Conservation (phyloP, 2,329 filamentous ascomycete genomes). For the Lachnellula willkommii region DNA sequence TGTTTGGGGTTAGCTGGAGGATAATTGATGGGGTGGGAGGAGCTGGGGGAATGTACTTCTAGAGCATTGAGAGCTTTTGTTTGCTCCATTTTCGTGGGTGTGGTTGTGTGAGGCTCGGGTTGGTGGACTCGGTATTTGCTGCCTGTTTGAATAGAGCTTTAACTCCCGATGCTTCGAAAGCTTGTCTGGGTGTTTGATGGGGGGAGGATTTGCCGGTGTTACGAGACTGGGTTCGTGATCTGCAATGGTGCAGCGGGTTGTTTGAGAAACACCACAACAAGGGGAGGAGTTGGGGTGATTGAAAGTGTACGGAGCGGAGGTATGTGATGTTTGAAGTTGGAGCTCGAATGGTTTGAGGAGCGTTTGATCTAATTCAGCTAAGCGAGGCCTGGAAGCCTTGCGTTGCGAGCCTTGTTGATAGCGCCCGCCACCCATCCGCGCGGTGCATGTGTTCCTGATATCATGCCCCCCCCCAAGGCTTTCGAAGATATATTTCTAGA, state of each 20-base stretch:
- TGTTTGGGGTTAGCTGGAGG: slow-evolving; percentile 12
- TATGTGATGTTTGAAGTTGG: neutral
- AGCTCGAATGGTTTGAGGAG: neutral
- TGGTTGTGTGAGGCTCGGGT: neutral
- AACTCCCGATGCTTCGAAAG: neutral
- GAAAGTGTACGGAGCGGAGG: neutral
- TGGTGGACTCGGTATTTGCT: neutral
- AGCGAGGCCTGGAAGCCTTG: neutral
- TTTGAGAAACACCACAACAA: neutral
- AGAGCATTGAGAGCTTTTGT: slow-evolving; percentile 60
- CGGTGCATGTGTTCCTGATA: too few relatives aligned
- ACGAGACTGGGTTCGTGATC: neutral
- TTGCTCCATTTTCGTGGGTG: slow-evolving; percentile 59
- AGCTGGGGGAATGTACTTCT: slow-evolving; percentile 42
- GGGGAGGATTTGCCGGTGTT: neutral
- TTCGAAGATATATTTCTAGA: too few relatives aligned
- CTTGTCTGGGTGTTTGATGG: neutral
- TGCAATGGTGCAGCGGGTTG: neutral
- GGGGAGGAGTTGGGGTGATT: neutral
- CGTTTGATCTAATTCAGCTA: neutral
- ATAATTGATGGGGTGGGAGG: neutral
- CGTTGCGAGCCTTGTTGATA: too few relatives aligned
- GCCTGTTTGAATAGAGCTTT: neutral
- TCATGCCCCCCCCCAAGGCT: too few relatives aligned
- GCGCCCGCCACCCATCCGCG: neutral